A percentile compares a stretch with the other conserved stretches of the same genome.
These are phyloP conservation scores for Tricholoma terreum DNA, from an alignment of 768 basidiomycete species.

Conservation along the genomic window DNA sequence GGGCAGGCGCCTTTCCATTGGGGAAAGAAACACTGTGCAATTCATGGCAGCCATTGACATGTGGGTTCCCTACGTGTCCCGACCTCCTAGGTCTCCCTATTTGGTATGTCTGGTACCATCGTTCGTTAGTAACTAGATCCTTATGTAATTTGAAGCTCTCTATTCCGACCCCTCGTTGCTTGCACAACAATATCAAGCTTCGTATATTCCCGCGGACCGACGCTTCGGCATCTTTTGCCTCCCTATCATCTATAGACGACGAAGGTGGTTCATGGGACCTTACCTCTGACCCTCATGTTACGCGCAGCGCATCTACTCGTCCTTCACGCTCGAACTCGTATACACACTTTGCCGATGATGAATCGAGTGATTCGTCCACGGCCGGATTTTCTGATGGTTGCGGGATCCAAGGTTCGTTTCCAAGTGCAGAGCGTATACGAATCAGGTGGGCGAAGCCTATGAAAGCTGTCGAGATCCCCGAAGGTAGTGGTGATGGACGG, in stretches of 20 bases:
- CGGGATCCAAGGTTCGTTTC: constrained; percentile 74
- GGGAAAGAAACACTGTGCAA: constrained; percentile 59
- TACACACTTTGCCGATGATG: constrained; percentile 76
- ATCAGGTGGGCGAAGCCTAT: constrained; percentile 75
- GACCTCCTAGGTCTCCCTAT: constrained; percentile 72
- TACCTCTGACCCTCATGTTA: constrained; percentile 72
- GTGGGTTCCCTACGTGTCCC: constrained; percentile 65
- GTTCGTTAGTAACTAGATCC: neutral
- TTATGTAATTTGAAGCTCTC: constrained; percentile 48
- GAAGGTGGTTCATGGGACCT: constrained; percentile 71
- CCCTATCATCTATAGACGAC: constrained; percentile 73
- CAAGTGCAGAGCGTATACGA: constrained; percentile 70
- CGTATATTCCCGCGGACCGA: constrained; percentile 66
- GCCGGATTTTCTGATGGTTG: constrained; percentile 57
- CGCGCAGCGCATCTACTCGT: constrained; percentile 47
- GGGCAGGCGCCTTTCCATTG: constrained; percentile 51
- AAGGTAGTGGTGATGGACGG: constrained; percentile 46
- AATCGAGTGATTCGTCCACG: constrained; percentile 69
- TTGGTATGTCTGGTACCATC: constrained; percentile 43
- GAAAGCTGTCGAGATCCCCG: constrained; percentile 44
- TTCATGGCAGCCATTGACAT: constrained; percentile 83
- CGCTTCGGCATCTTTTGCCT: constrained; percentile 60
- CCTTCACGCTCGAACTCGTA: constrained; percentile 57
- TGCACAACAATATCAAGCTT: constrained; percentile 72
- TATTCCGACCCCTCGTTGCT: constrained; percentile 73